Percentiles rank a stretch among this genome's conserved stretches.
phyloP scores from a whole-genome alignment of 108 stramenopile species.

The Fragilariopsis cylindrus region DNA sequence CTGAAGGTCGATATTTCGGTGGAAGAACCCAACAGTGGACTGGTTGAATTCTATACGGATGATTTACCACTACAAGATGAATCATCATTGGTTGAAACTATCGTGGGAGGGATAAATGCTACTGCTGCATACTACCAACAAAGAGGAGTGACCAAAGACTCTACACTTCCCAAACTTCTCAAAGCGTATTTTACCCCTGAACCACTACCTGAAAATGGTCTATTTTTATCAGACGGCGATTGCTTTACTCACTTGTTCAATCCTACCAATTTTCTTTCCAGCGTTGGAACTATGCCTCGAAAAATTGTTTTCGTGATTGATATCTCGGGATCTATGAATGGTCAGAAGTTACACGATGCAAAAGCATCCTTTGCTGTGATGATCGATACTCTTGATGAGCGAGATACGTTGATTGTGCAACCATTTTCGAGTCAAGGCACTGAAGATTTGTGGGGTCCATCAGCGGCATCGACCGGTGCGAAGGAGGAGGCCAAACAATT shows the following conservation, averaged over 20 bases:
- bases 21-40: not conserved
- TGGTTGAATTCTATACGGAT: not conserved
- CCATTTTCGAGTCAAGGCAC: constrained; percentile 6
- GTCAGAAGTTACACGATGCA: constrained; percentile 3
- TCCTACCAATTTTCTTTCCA: too few relatives aligned
- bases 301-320: constrained; percentile 25
- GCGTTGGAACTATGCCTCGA: not conserved
- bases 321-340: constrained; percentile 14
- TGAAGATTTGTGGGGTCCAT: constrained; percentile 3
- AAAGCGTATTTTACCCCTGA: too few relatives aligned
- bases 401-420: constrained; percentile 15
- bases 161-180: too few relatives aligned
- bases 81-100: not conserved
- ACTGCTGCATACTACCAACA: not conserved
- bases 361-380: constrained; percentile 11
- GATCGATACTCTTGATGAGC: not conserved
- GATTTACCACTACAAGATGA: not conserved
- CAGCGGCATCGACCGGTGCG: not conserved
- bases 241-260: too few relatives aligned
- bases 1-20: not conserved
- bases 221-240: too few relatives aligned
- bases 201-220: too few relatives aligned
- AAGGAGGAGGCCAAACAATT: constrained; percentile 8
- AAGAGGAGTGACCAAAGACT: not conserved
- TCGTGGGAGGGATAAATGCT: not conserved